Conservation (phyloP, 192 early-diverging fungal species). For the Linnemannia exigua region DNA sequence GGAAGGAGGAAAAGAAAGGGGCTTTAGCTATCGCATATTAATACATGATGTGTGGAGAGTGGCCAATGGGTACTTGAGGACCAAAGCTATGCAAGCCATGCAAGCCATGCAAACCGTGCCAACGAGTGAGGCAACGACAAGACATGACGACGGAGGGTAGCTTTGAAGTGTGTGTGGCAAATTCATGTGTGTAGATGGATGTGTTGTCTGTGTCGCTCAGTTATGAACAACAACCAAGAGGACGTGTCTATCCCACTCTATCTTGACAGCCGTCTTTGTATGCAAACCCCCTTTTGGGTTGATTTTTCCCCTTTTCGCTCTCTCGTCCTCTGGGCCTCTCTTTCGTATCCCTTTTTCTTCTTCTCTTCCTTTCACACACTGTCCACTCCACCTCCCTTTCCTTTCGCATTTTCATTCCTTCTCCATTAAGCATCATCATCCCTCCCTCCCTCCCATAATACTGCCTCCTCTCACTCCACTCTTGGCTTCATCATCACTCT, state of each 20-base stretch:
- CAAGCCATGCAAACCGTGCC: no score
- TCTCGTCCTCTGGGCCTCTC: not conserved
- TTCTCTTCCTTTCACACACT: not conserved
- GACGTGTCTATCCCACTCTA: not conserved
- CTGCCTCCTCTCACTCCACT: not conserved
- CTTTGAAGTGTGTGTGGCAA: no score
- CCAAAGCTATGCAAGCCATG: not conserved
- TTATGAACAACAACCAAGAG: no score
- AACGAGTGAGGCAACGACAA: no score
- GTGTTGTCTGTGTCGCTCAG: no score
- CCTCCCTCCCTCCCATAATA: not conserved
- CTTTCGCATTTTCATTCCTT: not conserved
- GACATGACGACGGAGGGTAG: no score
- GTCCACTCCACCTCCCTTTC: not conserved
- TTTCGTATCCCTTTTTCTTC: not conserved
- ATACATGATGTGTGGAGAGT: not conserved
- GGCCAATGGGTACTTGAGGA: not conserved
- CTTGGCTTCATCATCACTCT: not conserved
- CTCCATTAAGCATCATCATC: not conserved
- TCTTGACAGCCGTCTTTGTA: not conserved
- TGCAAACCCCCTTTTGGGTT: not conserved
- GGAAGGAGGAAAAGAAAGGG: not conserved
- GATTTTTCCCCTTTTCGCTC: not conserved
- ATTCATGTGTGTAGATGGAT: no score
- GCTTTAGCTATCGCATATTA: not conserved